Evolutionary conservation across 192 early-diverging fungal species (phyloP), one percentile per base, ranked within the genome.

Genomic region (Podila epicladia): DNA sequence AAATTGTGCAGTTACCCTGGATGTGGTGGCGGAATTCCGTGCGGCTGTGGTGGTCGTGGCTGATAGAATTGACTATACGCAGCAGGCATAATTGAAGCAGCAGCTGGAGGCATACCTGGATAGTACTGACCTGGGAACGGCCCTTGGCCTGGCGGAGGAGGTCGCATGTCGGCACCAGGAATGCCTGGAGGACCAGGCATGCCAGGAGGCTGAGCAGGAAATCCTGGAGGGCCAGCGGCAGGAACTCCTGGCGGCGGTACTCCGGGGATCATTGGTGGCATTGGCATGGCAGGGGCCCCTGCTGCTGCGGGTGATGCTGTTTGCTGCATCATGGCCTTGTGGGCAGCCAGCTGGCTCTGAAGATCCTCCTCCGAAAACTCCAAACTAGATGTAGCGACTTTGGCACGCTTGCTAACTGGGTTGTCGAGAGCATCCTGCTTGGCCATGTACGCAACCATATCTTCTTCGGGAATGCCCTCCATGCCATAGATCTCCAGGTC

Each of bases 401-500:
- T 84, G n/a, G 73, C 72, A 31, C 83, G 68, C 57, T 88, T 88
- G 32, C 80, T 85, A 0, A 63, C 63, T 9, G 80, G 85, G 50
- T 89, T 84, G 12, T 86, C 85, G 53, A 57, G 62, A 63, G 72
- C 67, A 37, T 83, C 72, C 82, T 88, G 64, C 53, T 84, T 87
- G 64, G 84, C 71, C 74, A 89, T 88, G 71, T 97, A 93, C 2
- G 90, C 92, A 7, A 86, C 72, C 13, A 92, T 73, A 84, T 98
- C 97, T 41, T 89, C 89, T 33, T 87, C 86, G 24, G 97, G 97
- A 59, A 98, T 92, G 1, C 96, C 96, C 69, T 92, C 90, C 93
- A 96, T 98, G 29, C 96, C 97, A 82, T 97, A 97, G 58, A 98
- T 97, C 69, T 97, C 96, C 63, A 96, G 86, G 37, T 98, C 95